These are phyloP conservation scores for Kuraishia ogatae DNA, from an alignment of 805 yeast species.

Conservation along the genomic window DNA sequence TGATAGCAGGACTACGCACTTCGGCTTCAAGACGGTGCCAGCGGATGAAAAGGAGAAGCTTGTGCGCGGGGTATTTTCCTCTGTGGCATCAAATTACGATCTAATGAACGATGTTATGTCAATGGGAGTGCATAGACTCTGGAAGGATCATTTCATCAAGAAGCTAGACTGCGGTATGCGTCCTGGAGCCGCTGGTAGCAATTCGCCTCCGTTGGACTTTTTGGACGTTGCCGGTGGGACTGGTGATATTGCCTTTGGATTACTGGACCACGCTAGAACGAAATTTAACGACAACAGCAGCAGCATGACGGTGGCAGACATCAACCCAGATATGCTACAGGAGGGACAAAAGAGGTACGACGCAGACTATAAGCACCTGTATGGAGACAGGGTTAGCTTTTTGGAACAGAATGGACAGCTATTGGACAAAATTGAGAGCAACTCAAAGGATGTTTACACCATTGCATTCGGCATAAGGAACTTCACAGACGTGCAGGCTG, in stretches of 20 bases:
- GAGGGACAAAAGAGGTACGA: conserved; percentile 86
- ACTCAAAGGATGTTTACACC: conserved; percentile 91
- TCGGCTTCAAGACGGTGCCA: conserved; percentile 81
- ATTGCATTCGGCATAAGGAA: conserved; percentile 97
- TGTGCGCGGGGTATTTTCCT: conserved; percentile 82
- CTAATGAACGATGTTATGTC: conserved; percentile 98
- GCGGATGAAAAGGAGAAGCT: conserved; percentile 73
- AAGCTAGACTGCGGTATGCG: conserved; percentile 90
- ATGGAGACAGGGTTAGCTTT: conserved; percentile 56
- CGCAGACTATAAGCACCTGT: conserved; percentile 28
- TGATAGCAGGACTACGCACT: conserved; percentile 63
- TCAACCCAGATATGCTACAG: conserved; percentile 89
- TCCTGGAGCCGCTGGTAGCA: conserved; percentile 47
- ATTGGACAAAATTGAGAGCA: conserved; percentile 73
- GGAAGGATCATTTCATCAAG: conserved; percentile 88
- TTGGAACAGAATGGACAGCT: conserved; percentile 90
- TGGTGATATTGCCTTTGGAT: conserved; percentile 95
- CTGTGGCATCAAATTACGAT: conserved; percentile 92
- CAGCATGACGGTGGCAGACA: conserved; percentile 88
- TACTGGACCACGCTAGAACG: conserved; percentile 81
- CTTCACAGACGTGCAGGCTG: conserved; percentile 91
- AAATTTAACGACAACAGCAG: conserved; percentile 67
- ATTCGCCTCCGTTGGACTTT: conserved; percentile 65
- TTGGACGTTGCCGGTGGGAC: conserved; percentile 99
- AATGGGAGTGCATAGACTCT: conserved; percentile 84